Conservation (phyloP, 208 protist species). For the Crithidia sp. region DNA sequence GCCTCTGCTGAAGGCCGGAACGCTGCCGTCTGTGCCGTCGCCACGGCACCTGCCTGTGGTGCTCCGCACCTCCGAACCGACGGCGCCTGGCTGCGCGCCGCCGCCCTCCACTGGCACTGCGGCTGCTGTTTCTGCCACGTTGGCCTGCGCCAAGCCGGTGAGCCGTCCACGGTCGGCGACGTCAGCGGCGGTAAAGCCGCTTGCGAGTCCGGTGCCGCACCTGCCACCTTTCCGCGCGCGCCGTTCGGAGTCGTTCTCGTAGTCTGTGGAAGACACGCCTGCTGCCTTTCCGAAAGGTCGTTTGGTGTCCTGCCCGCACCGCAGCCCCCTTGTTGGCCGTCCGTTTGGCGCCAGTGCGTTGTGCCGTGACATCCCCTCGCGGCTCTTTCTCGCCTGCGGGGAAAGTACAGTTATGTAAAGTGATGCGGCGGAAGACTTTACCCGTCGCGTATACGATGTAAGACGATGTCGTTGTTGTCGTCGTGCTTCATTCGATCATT, state of each 20-base stretch:
- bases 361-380: too few species aligned
- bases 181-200: background rate
- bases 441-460: too few species aligned
- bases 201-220: background rate
- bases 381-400: too few species aligned
- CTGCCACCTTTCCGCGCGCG: constrained; percentile 3
- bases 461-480: too few species aligned
- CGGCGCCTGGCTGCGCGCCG: background rate
- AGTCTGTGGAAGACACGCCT: too few species aligned
- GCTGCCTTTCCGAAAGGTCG: too few species aligned
- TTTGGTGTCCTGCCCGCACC: too few species aligned
- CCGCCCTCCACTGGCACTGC: background rate
- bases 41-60: background rate
- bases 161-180: constrained; percentile 5
- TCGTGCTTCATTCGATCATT: background rate
- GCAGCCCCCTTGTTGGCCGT: too few species aligned
- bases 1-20: background rate
- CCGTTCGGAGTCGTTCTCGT: constrained; percentile 3
- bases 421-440: too few species aligned
- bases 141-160: background rate
- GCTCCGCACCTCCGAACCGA: background rate
- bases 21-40: background rate
- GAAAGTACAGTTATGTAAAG: too few species aligned
- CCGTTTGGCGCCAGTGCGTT: too few species aligned
- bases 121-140: background rate